Evolutionary conservation across 2,329 filamentous ascomycete species (phyloP).

Genomic region (Ascocoryne sarcoides): DNA sequence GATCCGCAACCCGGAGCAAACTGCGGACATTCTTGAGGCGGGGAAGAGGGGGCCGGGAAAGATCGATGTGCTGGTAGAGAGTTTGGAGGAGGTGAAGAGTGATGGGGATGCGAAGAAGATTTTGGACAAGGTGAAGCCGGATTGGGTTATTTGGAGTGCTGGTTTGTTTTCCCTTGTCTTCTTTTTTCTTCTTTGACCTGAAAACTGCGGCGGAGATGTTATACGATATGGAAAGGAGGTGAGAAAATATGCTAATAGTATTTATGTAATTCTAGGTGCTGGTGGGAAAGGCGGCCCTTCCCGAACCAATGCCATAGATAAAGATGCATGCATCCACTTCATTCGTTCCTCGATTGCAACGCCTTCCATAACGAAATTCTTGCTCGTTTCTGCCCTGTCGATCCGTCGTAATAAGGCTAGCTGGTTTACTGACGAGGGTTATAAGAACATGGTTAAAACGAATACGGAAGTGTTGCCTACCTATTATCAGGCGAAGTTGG

Average conservation of each 20-base stretch:
- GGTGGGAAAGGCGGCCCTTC: constrained; percentile 51
- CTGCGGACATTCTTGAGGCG: constrained; percentile 46
- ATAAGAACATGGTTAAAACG: constrained; percentile 32
- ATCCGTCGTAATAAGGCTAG: constrained; percentile 42
- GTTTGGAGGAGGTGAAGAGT: constrained; percentile 61
- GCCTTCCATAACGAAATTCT: constrained; percentile 49
- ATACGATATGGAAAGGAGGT: too few relatives aligned
- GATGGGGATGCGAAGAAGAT: constrained; percentile 53
- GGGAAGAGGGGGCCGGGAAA: constrained; percentile 45
- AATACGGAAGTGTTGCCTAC: constrained; percentile 37
- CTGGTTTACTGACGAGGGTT: constrained; percentile 47
- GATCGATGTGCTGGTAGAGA: constrained; percentile 60
- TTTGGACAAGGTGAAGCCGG: constrained; percentile 49
- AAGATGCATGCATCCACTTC: constrained; percentile 54
- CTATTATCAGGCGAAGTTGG: constrained; percentile 54
- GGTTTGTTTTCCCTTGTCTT: constrained; percentile 35
- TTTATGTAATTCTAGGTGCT: constrained; percentile 34
- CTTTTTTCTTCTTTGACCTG: not conserved
- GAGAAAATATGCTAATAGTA: constrained; percentile 1
- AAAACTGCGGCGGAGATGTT: too few relatives aligned
- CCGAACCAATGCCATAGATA: constrained; percentile 49
- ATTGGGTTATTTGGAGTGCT: constrained; percentile 62
- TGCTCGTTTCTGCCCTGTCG: constrained; percentile 54
- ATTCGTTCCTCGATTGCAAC: constrained; percentile 49
- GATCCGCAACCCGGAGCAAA: constrained; percentile 65